phyloP scores from a whole-genome alignment of 495 filamentous ascomycete genomes.

The Elasticomyces elasticus region DNA sequence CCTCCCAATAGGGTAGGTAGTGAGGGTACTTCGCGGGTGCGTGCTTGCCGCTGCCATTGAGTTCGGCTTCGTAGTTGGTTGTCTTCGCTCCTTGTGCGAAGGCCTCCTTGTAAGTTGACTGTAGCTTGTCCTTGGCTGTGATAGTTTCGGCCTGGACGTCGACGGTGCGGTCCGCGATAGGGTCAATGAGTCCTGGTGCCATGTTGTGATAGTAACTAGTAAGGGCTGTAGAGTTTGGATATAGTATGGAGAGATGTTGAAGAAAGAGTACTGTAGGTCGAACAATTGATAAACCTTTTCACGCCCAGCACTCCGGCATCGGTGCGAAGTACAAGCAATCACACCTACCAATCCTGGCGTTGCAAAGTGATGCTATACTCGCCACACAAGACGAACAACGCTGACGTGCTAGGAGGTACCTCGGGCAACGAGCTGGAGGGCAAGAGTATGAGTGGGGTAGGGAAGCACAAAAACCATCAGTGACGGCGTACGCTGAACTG shows the following conservation, averaged over 20 bases:
- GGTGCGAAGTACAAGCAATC: too few relatives aligned
- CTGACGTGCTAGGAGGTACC: too few relatives aligned
- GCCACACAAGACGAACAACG: too few relatives aligned
- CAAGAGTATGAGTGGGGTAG: too few relatives aligned
- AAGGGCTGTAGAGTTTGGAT: neutral
- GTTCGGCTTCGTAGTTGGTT: constrained; percentile 25
- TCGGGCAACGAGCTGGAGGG: too few relatives aligned
- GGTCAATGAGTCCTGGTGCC: constrained; percentile 29
- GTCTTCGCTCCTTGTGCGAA: constrained; percentile 15
- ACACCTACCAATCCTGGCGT: too few relatives aligned
- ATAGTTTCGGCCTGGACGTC: constrained; percentile 4
- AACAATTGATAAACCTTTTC: too few relatives aligned
- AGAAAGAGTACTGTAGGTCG: too few relatives aligned
- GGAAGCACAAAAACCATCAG: too few relatives aligned
- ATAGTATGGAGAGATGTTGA: too few relatives aligned
- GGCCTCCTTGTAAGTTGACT: constrained; percentile 27
- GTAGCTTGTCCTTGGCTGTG: constrained; percentile 14
- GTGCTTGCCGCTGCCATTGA: constrained; percentile 31
- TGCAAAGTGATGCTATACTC: too few relatives aligned
- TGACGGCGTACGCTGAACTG: too few relatives aligned
- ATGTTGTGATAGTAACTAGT: constrained; percentile 13
- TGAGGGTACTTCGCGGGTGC: constrained; percentile 52
- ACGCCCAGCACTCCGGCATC: neutral
- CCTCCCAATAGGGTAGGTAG: constrained; percentile 43
- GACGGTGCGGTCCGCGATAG: neutral